Evolutionary conservation across 306 rosid genomes (phyloP).

Genomic region (Cercis canadensis): DNA sequence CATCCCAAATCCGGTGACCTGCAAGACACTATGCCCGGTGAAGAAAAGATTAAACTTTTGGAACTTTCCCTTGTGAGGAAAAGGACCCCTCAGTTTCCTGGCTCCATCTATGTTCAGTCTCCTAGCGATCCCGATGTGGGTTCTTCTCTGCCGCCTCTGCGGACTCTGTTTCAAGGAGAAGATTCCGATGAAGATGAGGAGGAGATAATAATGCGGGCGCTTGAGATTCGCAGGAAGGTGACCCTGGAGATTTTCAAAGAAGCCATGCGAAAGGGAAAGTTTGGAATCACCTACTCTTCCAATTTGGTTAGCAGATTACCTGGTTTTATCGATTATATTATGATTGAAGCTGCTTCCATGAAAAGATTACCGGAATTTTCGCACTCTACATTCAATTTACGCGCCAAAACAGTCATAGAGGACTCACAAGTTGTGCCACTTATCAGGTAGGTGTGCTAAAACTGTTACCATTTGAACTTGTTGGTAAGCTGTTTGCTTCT

Average conservation of each 20-base stretch:
- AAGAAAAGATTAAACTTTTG: slow-evolving; percentile 59
- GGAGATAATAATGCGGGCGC: slow-evolving; percentile 74
- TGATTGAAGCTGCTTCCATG: slow-evolving; percentile 87
- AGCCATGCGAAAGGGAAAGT: slow-evolving; percentile 75
- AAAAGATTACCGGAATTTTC: slow-evolving; percentile 72
- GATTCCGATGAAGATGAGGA: slow-evolving; percentile 31
- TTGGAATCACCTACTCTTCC: slow-evolving; percentile 75
- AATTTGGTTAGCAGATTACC: slow-evolving; percentile 60
- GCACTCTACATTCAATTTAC: slow-evolving; percentile 66
- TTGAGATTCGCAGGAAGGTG: slow-evolving; percentile 85
- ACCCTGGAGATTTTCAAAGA: slow-evolving; percentile 78
- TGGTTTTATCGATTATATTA: slow-evolving; percentile 68
- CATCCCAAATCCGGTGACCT: slow-evolving; percentile 32
- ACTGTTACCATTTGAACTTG: slow-evolving; percentile 16
- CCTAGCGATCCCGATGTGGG: slow-evolving; percentile 76
- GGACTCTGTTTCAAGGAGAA: slow-evolving; percentile 45
- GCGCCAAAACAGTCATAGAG: slow-evolving; percentile 77
- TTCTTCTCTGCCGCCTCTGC: slow-evolving; percentile 65
- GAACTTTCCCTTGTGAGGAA: slow-evolving; percentile 81
- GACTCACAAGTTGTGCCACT: slow-evolving; percentile 80
- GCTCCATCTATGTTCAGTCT: slow-evolving; percentile 84
- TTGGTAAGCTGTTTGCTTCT: slow-evolving; percentile 40
- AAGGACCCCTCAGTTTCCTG: slow-evolving; percentile 92
- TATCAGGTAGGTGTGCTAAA: slow-evolving; percentile 57
- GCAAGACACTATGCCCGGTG: slow-evolving; percentile 46